A percentile compares a stretch with the other conserved stretches of the same genome.
These are phyloP conservation scores for Aureobasidium sp. DNA, from an alignment of 2,329 filamentous ascomycete genomes.

Conservation along the genomic window DNA sequence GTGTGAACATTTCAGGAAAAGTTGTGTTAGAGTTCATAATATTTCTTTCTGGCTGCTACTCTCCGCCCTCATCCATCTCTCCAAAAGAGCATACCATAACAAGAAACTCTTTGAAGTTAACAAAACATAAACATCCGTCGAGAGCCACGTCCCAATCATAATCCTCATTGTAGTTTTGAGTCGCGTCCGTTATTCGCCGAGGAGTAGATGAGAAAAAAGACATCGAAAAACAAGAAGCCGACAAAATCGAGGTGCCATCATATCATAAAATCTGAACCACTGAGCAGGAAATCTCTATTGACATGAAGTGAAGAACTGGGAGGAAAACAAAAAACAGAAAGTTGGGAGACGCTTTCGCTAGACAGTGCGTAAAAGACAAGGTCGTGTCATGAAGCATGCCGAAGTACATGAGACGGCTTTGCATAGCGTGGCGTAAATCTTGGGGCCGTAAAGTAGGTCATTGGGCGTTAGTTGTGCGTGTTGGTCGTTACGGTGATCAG, in stretches of 20 bases:
- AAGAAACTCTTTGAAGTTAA: background rate
- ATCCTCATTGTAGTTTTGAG: background rate
- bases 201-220: background rate
- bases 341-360: conserved; percentile 7
- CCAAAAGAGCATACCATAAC: background rate
- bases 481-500: conserved; percentile 33
- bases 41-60: background rate
- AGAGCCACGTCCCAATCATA: background rate
- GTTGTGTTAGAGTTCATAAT: background rate
- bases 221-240: background rate
- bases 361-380: conserved; percentile 2
- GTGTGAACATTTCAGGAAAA: background rate
- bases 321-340: background rate
- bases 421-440: background rate
- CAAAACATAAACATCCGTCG: background rate
- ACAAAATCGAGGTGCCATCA: background rate
- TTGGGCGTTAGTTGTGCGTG: conserved; percentile 12
- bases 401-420: conserved; percentile 4
- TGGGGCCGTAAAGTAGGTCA: conserved; percentile 16
- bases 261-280: conserved; percentile 5
- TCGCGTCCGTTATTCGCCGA: background rate
- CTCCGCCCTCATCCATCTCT: background rate
- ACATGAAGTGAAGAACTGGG: conserved; percentile 4
- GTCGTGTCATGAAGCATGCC: conserved; percentile 15
- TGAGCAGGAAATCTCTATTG: conserved; percentile 9